Evolutionary conservation across 106 monocot genomes (phyloP).

Genomic region (Apostasia shenzhenica): DNA sequence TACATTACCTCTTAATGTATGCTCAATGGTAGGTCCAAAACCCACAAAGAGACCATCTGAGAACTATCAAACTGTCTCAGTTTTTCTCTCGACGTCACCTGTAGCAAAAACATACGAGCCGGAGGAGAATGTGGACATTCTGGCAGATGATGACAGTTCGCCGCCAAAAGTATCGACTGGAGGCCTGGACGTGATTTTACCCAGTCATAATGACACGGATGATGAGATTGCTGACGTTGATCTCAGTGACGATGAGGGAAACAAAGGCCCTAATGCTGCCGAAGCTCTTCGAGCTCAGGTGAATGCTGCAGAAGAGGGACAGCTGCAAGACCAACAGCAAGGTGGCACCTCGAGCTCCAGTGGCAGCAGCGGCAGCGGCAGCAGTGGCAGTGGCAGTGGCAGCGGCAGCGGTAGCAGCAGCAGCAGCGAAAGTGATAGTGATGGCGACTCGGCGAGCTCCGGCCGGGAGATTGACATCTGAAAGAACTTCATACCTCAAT

Average conservation of each 20-base stretch:
- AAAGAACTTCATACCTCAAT: neutral
- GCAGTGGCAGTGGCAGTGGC: constrained; percentile 54
- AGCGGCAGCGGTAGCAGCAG: constrained; percentile 52
- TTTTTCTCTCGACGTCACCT: constrained; percentile 26
- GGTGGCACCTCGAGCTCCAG: constrained; percentile 21
- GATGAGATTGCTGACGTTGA: constrained; percentile 89
- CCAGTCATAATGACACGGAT: constrained; percentile 45
- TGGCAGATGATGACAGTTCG: constrained; percentile 43
- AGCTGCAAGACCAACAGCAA: constrained; percentile 19
- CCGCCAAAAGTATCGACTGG: constrained; percentile 10
- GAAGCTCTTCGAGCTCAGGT: constrained; percentile 75
- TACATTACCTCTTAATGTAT: neutral
- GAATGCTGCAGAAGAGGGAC: constrained; percentile 43
- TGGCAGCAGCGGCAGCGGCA: constrained; percentile 55
- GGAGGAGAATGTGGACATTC: constrained; percentile 46
- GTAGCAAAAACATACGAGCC: constrained; percentile 30
- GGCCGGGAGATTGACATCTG: constrained; percentile 73
- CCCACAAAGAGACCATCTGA: constrained; percentile 29
- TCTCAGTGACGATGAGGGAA: constrained; percentile 48
- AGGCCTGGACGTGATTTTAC: constrained; percentile 43
- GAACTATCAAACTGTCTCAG: constrained; percentile 18
- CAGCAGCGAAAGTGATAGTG: constrained; percentile 50
- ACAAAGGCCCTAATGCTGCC: constrained; percentile 56
- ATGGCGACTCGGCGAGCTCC: constrained; percentile 68
- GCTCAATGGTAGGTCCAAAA: constrained; percentile 28